Evolutionary conservation across 2,329 filamentous ascomycete species (phyloP).

Genomic region (Botrytis cinerea): DNA sequence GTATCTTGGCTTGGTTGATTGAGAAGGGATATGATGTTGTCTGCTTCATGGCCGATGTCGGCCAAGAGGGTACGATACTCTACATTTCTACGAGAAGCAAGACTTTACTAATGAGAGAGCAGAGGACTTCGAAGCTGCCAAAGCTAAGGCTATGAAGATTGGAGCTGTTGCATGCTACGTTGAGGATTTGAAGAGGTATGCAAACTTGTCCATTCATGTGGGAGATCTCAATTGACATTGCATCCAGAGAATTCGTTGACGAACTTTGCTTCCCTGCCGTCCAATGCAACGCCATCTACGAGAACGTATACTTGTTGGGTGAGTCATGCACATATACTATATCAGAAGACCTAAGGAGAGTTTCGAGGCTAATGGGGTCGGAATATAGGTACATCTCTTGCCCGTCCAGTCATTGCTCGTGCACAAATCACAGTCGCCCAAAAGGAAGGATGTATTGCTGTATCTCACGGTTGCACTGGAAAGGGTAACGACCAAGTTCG

Average conservation of each 20-base stretch:
- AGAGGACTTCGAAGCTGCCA: conserved; percentile 73
- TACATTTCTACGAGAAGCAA: conserved; percentile 28
- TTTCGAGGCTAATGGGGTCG: conserved; percentile 1
- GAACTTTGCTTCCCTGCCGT: conserved; percentile 74
- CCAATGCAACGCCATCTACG: conserved; percentile 70
- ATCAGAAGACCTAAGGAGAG: not conserved
- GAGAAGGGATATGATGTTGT: conserved; percentile 52
- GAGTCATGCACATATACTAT: conserved; percentile 34
- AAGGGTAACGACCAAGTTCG: conserved; percentile 69
- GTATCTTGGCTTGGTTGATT: conserved; percentile 49
- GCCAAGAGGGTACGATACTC: conserved; percentile 55
- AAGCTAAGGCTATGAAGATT: conserved; percentile 64
- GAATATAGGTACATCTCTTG: conserved; percentile 57
- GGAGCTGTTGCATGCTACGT: conserved; percentile 46
- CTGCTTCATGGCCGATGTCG: conserved; percentile 67
- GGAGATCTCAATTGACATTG: not conserved
- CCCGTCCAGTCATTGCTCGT: conserved; percentile 69
- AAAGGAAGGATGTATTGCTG: conserved; percentile 54
- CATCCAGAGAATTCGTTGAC: conserved; percentile 68
- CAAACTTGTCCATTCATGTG: not conserved
- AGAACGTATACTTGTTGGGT: conserved; percentile 65
- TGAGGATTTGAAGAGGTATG: conserved; percentile 58
- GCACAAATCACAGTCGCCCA: conserved; percentile 65
- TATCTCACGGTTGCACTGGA: conserved; percentile 59
- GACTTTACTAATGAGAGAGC: conserved; percentile 25